phyloP scores from a whole-genome alignment of 1,139 yeast genomes.

The Pneumocystis murina region DNA sequence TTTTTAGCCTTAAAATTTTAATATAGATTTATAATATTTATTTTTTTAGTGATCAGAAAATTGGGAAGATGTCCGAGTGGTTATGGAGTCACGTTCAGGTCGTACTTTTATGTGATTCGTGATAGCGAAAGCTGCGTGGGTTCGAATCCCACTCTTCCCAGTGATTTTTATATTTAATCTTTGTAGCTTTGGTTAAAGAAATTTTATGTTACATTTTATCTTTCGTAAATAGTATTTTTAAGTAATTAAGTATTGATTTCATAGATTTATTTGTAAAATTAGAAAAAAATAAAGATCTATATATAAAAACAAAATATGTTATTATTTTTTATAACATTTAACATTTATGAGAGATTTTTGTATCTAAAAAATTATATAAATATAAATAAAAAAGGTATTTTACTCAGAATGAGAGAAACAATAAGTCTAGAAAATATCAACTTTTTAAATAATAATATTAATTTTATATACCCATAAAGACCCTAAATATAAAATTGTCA shows the following conservation, averaged over 20 bases:
- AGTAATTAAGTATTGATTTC: background rate
- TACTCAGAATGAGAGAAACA: background rate
- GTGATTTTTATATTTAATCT: background rate
- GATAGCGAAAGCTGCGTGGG: conserved; percentile 1
- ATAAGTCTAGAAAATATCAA: background rate
- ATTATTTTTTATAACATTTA: background rate
- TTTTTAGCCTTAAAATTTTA: too few species aligned
- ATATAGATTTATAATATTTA: too few species aligned
- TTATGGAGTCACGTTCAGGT: conserved; percentile 1
- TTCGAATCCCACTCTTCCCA: conserved; percentile 1
- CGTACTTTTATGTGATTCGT: background rate
- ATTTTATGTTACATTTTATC: background rate
- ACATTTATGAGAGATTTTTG: background rate
- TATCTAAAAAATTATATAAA: background rate
- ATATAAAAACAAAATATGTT: background rate
- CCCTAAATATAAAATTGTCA: background rate
- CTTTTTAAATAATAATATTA: background rate
- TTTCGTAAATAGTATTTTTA: background rate
- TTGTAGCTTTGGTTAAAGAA: background rate
- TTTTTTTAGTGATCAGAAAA: background rate
- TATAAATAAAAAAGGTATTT: background rate
- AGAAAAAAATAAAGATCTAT: background rate
- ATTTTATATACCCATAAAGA: background rate
- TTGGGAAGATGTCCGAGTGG: background rate
- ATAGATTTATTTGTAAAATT: background rate